phyloP scores from a whole-genome alignment of 2,329 filamentous ascomycete genomes.

The Trichoderma afroharzianum region DNA sequence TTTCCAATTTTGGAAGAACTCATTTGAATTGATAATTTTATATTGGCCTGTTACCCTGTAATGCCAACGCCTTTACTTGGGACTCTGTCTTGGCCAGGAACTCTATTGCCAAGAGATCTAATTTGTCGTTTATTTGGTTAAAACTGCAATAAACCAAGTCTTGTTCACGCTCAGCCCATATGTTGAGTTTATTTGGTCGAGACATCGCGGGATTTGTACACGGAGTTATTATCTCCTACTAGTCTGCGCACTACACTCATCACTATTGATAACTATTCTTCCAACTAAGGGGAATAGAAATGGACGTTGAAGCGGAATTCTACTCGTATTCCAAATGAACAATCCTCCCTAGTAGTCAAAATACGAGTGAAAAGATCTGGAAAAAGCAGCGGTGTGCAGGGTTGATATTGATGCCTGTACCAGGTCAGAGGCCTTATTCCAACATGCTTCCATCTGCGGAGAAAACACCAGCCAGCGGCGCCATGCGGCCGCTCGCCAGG shows the following conservation, averaged over 20 bases:
- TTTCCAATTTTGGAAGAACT: background rate
- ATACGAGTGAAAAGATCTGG: background rate
- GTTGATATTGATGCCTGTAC: background rate
- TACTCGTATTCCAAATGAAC: background rate
- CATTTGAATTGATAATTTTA: background rate
- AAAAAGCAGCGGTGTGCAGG: slow-evolving; percentile 1
- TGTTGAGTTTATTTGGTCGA: background rate
- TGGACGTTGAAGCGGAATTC: too few relatives aligned
- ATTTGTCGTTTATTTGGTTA: background rate
- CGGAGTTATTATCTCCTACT: background rate
- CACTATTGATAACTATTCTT: background rate
- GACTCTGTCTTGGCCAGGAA: background rate
- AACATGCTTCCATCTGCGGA: background rate
- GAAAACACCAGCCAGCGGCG: background rate
- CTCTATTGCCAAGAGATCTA: background rate
- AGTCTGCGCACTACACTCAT: background rate
- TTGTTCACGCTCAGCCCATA: background rate
- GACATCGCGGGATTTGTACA: background rate
- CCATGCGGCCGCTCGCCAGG: background rate
- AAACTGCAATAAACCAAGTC: background rate
- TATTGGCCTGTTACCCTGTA: background rate
- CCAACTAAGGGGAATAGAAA: background rate
- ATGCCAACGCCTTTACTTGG: background rate
- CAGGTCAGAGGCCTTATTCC: background rate
- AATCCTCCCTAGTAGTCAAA: background rate